Percentiles rank a stretch among this genome's conserved stretches.
These are phyloP conservation scores for Globisporangium camurandrum DNA, from an alignment of 352 stramenopile species.

Conservation along the genomic window DNA sequence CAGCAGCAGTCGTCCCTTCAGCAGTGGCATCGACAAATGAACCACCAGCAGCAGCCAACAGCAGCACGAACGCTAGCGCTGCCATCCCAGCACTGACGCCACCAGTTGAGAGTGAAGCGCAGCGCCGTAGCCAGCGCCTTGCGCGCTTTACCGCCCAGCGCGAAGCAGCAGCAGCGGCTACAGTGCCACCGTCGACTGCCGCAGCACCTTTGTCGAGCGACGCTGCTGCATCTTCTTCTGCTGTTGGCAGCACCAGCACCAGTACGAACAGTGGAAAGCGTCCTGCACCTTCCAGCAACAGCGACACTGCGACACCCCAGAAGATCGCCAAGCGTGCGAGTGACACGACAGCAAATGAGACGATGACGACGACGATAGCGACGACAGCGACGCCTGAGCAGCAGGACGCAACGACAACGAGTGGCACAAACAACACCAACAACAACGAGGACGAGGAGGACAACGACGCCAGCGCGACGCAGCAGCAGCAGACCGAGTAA, in stretches of 20 bases:
- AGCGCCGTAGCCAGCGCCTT: conserved; percentile 41
- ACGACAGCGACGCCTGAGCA: conserved; percentile 2
- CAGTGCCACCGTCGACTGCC: conserved; percentile 3
- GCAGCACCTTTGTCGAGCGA: conserved; percentile 7
- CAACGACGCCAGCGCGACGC: too few species aligned
- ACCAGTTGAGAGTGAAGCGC: conserved; percentile 18
- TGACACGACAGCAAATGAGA: not conserved
- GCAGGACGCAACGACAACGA: too few species aligned
- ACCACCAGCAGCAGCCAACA: too few species aligned
- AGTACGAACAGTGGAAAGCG: conserved; percentile 24
- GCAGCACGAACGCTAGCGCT: too few species aligned
- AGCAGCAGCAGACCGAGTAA: too few species aligned
- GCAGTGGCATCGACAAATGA: too few species aligned
- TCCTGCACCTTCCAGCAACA: conserved; percentile 21
- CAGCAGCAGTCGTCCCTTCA: too few species aligned
- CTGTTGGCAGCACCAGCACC: too few species aligned
- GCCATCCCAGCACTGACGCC: not conserved
- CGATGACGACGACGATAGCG: conserved; percentile 13
- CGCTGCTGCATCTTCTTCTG: conserved; percentile 2
- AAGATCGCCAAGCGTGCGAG: conserved; percentile 26
- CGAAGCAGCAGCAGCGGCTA: conserved; percentile 1
- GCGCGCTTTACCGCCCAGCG: conserved; percentile 25
- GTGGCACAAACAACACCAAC: conserved; percentile 2
- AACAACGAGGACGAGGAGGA: conserved; percentile 1
- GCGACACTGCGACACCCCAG: conserved; percentile 21